Evolutionary conservation across 257 asterid species (phyloP).

Genomic region (Gardenia jasminoides): DNA sequence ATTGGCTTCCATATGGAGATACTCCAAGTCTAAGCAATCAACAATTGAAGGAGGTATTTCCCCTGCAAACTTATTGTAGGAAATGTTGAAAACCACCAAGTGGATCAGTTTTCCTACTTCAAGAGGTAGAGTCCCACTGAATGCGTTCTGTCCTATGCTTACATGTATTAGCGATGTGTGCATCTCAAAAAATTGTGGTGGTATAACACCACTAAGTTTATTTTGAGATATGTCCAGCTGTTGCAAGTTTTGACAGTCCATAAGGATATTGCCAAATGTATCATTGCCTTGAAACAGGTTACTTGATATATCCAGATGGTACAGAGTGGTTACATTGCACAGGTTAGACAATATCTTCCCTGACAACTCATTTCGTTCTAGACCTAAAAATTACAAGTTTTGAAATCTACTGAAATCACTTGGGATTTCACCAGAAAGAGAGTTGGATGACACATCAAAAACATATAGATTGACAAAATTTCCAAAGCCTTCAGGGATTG

Average conservation of each 20-base stretch:
- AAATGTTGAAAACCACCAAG: constrained; percentile 19
- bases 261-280: constrained; percentile 10
- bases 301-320: neutral
- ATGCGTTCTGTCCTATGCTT: neutral
- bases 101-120: neutral
- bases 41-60: neutral
- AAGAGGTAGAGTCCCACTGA: neutral
- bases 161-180: neutral
- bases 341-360: neutral
- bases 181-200: neutral
- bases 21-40: neutral
- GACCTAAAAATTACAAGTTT: neutral
- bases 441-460: constrained; percentile 12
- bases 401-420: constrained; percentile 21
- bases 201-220: neutral
- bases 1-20: constrained; percentile 20
- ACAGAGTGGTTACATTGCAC: neutral
- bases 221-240: no score
- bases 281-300: constrained; percentile 16
- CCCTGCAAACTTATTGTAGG: neutral
- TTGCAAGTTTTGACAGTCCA: constrained; percentile 13
- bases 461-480: no score
- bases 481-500: constrained; percentile 25
- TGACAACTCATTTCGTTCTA: neutral
- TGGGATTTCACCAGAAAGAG: constrained; percentile 26